phyloP scores from a whole-genome alignment of 257 asterid species.

The Fraxinus americana region DNA sequence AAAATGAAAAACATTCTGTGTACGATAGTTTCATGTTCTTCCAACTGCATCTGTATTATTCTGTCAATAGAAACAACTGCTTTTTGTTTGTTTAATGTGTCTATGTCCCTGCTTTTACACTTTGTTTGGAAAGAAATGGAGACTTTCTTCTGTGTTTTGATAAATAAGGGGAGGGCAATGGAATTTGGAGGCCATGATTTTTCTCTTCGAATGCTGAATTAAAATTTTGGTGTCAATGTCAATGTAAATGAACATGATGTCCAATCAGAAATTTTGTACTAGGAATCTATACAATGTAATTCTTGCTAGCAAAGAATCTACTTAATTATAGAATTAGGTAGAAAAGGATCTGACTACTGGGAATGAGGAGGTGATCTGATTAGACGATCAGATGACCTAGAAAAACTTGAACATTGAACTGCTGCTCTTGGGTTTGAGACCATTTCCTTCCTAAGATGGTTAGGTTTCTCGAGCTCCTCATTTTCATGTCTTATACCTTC shows the following conservation, averaged over 20 bases:
- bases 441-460: slow-evolving; percentile 26
- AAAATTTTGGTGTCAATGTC: background rate
- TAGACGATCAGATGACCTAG: slow-evolving; percentile 60
- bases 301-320: slow-evolving; percentile 34
- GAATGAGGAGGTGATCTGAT: slow-evolving; percentile 56
- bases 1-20: background rate
- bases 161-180: background rate
- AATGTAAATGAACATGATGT: slow-evolving; percentile 7
- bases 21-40: slow-evolving; percentile 2
- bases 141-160: background rate
- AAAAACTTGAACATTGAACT: slow-evolving; percentile 62
- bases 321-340: slow-evolving; percentile 21
- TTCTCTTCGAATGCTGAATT: background rate
- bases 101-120: slow-evolving; percentile 8
- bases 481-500: slow-evolving; percentile 60
- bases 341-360: slow-evolving; percentile 29
- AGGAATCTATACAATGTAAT: slow-evolving; percentile 33
- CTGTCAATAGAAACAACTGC: background rate
- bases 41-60: slow-evolving; percentile 4
- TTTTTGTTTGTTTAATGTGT: background rate
- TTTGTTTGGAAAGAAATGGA: background rate
- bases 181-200: background rate
- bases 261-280: slow-evolving; percentile 21
- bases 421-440: slow-evolving; percentile 40
- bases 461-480: slow-evolving; percentile 51